Conservation (phyloP, 2,329 filamentous ascomycete species). For the Aspergillus tanneri region DNA sequence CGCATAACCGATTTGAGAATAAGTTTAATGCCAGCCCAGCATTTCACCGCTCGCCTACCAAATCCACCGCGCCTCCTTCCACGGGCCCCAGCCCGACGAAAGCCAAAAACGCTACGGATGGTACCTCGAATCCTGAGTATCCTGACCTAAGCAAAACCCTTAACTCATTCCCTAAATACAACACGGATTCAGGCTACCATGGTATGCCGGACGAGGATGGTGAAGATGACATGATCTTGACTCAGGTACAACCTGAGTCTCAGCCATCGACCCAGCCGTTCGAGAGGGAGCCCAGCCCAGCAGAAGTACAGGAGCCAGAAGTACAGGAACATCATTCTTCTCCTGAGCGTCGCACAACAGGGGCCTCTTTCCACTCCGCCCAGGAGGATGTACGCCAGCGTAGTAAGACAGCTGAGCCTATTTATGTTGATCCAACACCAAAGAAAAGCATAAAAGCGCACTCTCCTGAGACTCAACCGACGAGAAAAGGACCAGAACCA, state of each 20-base stretch:
- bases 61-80: slow-evolving; percentile 19
- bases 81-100: slow-evolving; percentile 17
- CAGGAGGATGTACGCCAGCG: slow-evolving; percentile 39
- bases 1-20: slow-evolving; percentile 37
- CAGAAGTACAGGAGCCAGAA: slow-evolving; percentile 17
- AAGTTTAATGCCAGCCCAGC: slow-evolving; percentile 37
- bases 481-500: slow-evolving; percentile 10
- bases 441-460: slow-evolving; percentile 20
- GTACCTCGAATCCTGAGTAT: slow-evolving; percentile 23
- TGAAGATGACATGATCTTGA: slow-evolving; percentile 41
- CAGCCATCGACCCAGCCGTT: slow-evolving; percentile 36
- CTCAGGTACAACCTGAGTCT: slow-evolving; percentile 31
- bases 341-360: slow-evolving; percentile 40
- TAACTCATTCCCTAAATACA: slow-evolving; percentile 43
- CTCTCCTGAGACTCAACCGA: slow-evolving; percentile 13
- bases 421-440: slow-evolving; percentile 30
- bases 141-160: slow-evolving; percentile 33
- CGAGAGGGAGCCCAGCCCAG: slow-evolving; percentile 27
- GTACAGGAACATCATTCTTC: slow-evolving; percentile 25
- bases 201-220: slow-evolving; percentile 42
- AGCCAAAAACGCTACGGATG: slow-evolving; percentile 17
- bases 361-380: slow-evolving; percentile 50
- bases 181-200: slow-evolving; percentile 51
- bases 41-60: slow-evolving; percentile 37
- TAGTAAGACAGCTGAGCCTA: slow-evolving; percentile 40